phyloP scores from a whole-genome alignment of 2,329 filamentous ascomycete genomes.

The Acrodontium crateriforme region DNA sequence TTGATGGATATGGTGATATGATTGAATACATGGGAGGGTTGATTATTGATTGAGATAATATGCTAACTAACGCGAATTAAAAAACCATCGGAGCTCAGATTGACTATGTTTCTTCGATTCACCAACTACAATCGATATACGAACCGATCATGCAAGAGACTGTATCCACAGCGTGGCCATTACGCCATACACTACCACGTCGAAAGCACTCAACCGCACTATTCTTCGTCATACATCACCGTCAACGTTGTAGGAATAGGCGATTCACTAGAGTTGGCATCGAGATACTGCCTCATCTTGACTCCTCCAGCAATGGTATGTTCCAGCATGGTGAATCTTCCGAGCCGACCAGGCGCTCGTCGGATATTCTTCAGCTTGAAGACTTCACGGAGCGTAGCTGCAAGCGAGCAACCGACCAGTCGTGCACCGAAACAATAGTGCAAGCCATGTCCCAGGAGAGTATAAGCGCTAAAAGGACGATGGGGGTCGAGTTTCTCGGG shows the following conservation, averaged over 20 bases:
- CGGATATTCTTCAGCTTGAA: constrained; percentile 32
- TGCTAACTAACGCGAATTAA: no score
- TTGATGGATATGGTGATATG: no score
- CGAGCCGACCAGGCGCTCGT: constrained; percentile 24
- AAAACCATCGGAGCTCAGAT: no score
- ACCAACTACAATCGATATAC: no score
- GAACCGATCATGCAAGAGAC: no score
- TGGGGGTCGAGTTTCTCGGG: constrained; percentile 31
- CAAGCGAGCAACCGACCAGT: constrained; percentile 26
- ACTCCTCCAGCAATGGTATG: constrained; percentile 35
- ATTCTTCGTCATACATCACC: constrained; percentile 28
- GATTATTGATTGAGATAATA: no score
- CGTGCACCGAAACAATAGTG: constrained; percentile 29
- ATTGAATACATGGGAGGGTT: no score
- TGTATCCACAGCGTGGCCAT: no score
- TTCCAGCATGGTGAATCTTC: constrained; percentile 30
- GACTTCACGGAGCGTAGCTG: constrained; percentile 30
- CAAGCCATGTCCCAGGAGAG: constrained; percentile 27
- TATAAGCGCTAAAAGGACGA: constrained; percentile 27
- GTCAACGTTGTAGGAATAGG: constrained; percentile 31
- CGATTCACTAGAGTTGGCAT: constrained; percentile 33
- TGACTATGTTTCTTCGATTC: no score
- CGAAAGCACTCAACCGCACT: no score
- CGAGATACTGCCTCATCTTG: constrained; percentile 35
- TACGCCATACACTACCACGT: no score